Base-by-base conservation (phyloP, 257 asterid species). In the Nicotiana undulata region DNA sequence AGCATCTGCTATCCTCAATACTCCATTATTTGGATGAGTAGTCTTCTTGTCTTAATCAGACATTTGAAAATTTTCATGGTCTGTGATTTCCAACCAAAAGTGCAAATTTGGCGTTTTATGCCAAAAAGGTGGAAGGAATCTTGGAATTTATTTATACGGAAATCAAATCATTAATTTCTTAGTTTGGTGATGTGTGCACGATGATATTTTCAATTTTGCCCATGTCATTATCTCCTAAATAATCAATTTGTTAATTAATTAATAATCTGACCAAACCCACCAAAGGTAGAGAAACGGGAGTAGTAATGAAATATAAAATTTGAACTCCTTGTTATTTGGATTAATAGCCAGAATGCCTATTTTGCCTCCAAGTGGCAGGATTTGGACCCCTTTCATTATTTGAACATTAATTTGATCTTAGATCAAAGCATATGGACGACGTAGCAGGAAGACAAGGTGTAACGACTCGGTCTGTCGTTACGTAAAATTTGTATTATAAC, bases 361-460 rank as follows among this genome's bases (percentile, higher is more conserved):
- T 53, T 55, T 80, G 79, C 88, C 91, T 88, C 97, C 94, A 91
- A 81, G 87, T 92, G 95, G 94, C 95, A 88, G 40, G 31, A 56
- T 44, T 46, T 76, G 10, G 11, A 59, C 2, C 2, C 3, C 37
- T 77, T 31, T 32, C 60, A 46, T 72, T 44, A 24, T 46, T 72
- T 24, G 11, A 72, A 51, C 6, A 51, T 51, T 51, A 1, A 1
- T 28, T 22, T 72, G 0, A 46, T 0, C 9, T 72, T 13, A 72
- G 26, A 46, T 24, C 6, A 51, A 51, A 51, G 56, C 18, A 51
- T 51, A 51, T 51, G 15, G 17, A 40, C 49, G 56, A 51, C 56
- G 17, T 3, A 51, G 3, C 18, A 51, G 56, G 56, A 51, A 51
- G 56, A 12, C 6, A 51, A 26, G 28, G 28, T n/a, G n/a, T n/a